A percentile compares a stretch with the other conserved stretches of the same genome.
Evolutionary conservation across 1,284 basidiomycete species (phyloP).

Genomic region (Moesziomyces parantarcticus): DNA sequence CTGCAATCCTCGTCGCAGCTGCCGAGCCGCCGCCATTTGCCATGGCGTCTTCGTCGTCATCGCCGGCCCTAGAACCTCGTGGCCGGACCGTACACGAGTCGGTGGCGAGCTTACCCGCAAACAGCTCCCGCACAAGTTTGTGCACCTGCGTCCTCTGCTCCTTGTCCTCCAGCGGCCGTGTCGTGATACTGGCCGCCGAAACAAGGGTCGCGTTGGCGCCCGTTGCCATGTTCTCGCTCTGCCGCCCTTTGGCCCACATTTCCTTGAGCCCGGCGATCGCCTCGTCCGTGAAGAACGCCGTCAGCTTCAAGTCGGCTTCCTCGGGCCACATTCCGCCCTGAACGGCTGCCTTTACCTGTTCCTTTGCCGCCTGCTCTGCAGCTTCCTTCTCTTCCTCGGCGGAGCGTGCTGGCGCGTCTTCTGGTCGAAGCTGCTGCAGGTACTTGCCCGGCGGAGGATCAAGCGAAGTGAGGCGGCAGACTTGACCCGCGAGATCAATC

Average conservation of each 20-base stretch:
- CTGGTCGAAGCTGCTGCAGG: conserved; percentile 16
- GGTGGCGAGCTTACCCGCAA: conserved; percentile 83
- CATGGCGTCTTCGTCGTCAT: conserved; percentile 41
- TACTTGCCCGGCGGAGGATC: conserved; percentile 44
- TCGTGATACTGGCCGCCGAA: conserved; percentile 35
- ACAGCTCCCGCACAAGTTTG: conserved; percentile 81
- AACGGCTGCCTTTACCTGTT: not conserved
- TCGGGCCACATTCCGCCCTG: conserved; percentile 29
- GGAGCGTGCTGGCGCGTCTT: not conserved
- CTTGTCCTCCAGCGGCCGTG: conserved; percentile 83
- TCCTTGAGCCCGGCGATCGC: conserved; percentile 21
- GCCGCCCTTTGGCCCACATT: conserved; percentile 25
- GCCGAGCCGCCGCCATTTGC: conserved; percentile 16
- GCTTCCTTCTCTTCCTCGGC: not conserved
- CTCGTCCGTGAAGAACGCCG: conserved; percentile 24
- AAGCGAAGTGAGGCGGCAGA: conserved; percentile 51
- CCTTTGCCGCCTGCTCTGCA: conserved; percentile 1
- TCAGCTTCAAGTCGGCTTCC: conserved; percentile 25
- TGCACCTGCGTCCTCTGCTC: conserved; percentile 84
- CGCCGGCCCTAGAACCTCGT: conserved; percentile 9
- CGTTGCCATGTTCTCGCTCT: conserved; percentile 25
- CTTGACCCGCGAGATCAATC: conserved; percentile 30
- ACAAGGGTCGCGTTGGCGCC: conserved; percentile 35
- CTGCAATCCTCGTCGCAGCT: conserved; percentile 73
- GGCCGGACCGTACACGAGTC: conserved; percentile 70